phyloP scores from a whole-genome alignment of 2,329 filamentous ascomycete genomes.

The Fusarium goolgardi region DNA sequence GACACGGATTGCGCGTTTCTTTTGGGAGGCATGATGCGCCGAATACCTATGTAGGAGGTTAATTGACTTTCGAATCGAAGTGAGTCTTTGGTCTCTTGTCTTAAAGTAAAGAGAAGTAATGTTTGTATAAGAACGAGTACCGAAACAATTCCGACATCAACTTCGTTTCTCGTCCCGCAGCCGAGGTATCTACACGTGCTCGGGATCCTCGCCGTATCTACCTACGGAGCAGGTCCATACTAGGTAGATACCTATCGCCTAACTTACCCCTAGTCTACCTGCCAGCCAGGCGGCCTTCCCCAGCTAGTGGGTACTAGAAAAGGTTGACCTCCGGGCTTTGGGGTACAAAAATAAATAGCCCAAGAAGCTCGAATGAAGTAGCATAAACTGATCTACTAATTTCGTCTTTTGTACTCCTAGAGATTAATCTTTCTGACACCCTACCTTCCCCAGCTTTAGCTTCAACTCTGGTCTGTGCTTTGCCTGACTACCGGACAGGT shows the following conservation, averaged over 20 bases:
- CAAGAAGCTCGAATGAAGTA: not conserved
- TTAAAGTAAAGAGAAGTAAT: conserved; percentile 8
- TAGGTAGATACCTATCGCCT: not conserved
- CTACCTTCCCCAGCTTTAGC: conserved; percentile 27
- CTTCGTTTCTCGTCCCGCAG: conserved; percentile 40
- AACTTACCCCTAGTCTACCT: not conserved
- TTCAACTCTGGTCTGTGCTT: conserved; percentile 11
- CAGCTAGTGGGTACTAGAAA: not conserved
- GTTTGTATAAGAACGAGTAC: conserved; percentile 30
- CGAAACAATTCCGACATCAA: conserved; percentile 38
- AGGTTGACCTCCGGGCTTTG: not conserved
- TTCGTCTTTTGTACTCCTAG: not conserved
- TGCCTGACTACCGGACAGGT: not conserved
- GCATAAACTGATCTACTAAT: not conserved
- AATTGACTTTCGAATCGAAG: conserved; percentile 10
- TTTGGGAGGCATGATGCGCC: conserved; percentile 58
- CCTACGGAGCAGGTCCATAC: not conserved
- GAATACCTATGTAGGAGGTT: not conserved
- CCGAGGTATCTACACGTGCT: conserved; percentile 55
- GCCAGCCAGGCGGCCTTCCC: not conserved
- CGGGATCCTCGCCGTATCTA: conserved; percentile 44
- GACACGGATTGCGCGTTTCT: conserved; percentile 72
- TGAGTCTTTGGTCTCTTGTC: not conserved
- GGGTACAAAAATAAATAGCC: not conserved
- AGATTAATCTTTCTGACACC: not conserved